Percentiles rank a stretch among this genome's conserved stretches.
These are phyloP conservation scores for Komagataella mondaviorum DNA, from an alignment of 805 yeast species.

Conservation along the genomic window DNA sequence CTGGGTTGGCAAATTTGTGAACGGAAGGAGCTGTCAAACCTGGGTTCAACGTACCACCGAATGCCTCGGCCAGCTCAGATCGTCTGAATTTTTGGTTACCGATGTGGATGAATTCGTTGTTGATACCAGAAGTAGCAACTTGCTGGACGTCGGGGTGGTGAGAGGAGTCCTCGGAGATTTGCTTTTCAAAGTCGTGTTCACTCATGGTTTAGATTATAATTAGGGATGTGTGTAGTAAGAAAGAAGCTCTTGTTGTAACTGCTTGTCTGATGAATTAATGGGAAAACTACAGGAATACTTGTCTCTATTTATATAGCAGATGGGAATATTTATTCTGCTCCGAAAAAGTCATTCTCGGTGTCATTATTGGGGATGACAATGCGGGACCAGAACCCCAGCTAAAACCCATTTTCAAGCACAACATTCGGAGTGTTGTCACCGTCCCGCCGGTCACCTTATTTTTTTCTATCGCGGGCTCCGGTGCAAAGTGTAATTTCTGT, in stretches of 20 bases:
- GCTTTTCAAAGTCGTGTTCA: background rate
- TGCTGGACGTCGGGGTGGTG: background rate
- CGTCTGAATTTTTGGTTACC: conserved; percentile 61
- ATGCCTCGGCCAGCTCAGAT: conserved; percentile 47
- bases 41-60: conserved; percentile 77
- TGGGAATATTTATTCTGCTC: background rate
- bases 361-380: background rate
- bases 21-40: conserved; percentile 44
- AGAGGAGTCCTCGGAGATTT: background rate
- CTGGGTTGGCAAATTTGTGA: conserved; percentile 59
- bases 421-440: background rate
- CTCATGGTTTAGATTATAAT: background rate
- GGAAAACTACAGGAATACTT: background rate
- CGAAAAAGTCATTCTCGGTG: background rate
- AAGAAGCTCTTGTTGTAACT: background rate
- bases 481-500: background rate
- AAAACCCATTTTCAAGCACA: background rate
- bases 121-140: conserved; percentile 8
- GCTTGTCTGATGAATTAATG: background rate
- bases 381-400: background rate
- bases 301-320: background rate
- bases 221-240: background rate
- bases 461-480: background rate
- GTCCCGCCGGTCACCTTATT: background rate
- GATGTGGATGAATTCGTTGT: conserved; percentile 52